These are phyloP conservation scores for Tylopilus sp. DNA, from an alignment of 768 basidiomycete species.

Conservation along the genomic window DNA sequence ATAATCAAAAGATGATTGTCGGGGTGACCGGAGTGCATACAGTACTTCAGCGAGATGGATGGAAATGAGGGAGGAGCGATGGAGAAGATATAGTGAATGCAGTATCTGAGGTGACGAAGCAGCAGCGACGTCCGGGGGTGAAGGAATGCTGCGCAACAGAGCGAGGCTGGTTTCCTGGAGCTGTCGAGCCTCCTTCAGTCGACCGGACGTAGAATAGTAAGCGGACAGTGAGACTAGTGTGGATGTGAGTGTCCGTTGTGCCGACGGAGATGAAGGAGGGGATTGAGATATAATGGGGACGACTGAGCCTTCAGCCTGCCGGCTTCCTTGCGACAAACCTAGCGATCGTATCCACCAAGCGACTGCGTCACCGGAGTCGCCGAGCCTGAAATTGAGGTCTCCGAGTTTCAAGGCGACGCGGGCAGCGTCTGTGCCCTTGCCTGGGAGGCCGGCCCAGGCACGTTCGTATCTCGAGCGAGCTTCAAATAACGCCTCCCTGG, in stretches of 20 bases:
- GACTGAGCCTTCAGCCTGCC: constrained; percentile 16
- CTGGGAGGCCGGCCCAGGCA: constrained; percentile 48
- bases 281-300: constrained; percentile 33
- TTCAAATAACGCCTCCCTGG: constrained; percentile 44
- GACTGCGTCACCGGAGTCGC: constrained; percentile 50
- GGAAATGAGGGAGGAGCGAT: constrained; percentile 70
- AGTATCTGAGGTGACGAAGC: constrained; percentile 56
- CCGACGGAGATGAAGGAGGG: constrained; percentile 54
- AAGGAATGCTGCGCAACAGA: constrained; percentile 52
- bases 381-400: constrained; percentile 56
- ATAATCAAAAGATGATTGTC: constrained; percentile 49
- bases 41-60: constrained; percentile 73
- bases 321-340: constrained; percentile 39
- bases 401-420: constrained; percentile 65
- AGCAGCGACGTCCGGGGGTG: constrained; percentile 41
- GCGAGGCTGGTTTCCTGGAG: constrained; percentile 55
- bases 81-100: constrained; percentile 63
- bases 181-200: constrained; percentile 50
- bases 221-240: constrained; percentile 71
- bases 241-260: constrained; percentile 59
- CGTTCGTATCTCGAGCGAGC: constrained; percentile 57
- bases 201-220: constrained; percentile 58
- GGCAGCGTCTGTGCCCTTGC: constrained; percentile 42
- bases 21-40: constrained; percentile 44
- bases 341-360: constrained; percentile 68